phyloP scores from a whole-genome alignment of 345 rosid genomes.

The Erodium maritimum region DNA sequence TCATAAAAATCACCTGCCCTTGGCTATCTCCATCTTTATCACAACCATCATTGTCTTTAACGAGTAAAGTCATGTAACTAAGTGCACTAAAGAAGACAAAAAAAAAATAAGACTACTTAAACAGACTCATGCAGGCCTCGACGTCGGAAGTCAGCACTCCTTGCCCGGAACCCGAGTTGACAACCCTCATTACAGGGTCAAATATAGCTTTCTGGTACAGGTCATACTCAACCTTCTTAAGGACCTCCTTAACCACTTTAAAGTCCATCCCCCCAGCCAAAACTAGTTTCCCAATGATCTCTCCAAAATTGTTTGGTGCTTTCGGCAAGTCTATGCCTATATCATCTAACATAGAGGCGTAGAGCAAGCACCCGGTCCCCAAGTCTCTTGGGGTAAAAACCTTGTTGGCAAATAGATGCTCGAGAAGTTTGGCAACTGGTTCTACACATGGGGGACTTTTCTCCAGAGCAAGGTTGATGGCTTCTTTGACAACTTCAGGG shows the following conservation, averaged over 20 bases:
- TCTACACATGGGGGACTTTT: conserved; percentile 54
- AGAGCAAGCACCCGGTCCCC: conserved; percentile 56
- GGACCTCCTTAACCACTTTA: conserved; percentile 41
- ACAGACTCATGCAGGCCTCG: conserved; percentile 49
- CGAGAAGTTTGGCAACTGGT: conserved; percentile 37
- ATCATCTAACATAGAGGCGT: conserved; percentile 64
- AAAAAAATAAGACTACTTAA: conserved; percentile 2
- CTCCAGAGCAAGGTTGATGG: conserved; percentile 58
- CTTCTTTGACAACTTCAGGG: conserved; percentile 76
- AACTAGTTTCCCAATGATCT: conserved; percentile 55
- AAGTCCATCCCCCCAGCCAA: conserved; percentile 42
- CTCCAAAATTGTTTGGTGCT: conserved; percentile 71
- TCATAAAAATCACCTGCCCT: no score
- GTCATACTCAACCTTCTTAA: conserved; percentile 56
- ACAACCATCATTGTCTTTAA: no score
- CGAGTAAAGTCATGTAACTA: no score
- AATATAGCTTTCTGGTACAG: conserved; percentile 41
- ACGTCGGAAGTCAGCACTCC: conserved; percentile 35
- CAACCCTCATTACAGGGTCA: conserved; percentile 32
- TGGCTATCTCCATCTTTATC: no score
- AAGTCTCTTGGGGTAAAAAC: conserved; percentile 39
- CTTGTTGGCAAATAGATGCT: conserved; percentile 32
- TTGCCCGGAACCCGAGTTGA: conserved; percentile 30
- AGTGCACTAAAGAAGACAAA: no score
- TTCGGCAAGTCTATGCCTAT: conserved; percentile 71